phyloP scores from a whole-genome alignment of 2,329 filamentous ascomycete genomes.

The Colletotrichum navitas region DNA sequence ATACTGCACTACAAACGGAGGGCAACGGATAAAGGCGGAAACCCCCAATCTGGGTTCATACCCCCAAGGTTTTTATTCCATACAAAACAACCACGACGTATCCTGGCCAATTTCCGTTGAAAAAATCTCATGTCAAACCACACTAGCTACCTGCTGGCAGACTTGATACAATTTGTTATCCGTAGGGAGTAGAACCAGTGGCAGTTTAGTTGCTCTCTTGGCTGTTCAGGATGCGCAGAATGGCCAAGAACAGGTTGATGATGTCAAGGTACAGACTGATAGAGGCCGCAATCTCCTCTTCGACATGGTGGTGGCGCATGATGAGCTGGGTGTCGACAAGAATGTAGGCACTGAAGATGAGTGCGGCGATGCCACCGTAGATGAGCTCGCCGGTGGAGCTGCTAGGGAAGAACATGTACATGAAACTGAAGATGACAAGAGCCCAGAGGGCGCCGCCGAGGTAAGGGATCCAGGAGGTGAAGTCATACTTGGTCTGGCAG shows the following conservation, averaged over 20 bases:
- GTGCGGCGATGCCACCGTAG: conserved; percentile 83
- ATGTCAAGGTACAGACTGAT: conserved; percentile 97
- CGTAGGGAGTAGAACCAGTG: not conserved
- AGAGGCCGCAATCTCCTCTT: conserved; percentile 96
- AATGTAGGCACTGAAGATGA: conserved; percentile 96
- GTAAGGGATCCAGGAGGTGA: conserved; percentile 97
- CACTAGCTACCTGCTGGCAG: not conserved
- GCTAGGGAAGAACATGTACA: conserved; percentile 89
- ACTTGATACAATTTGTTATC: not conserved
- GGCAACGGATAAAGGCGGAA: not conserved
- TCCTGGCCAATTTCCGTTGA: not conserved
- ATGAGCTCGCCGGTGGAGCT: conserved; percentile 85
- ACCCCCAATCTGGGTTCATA: not conserved
- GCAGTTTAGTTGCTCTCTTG: conserved; percentile 85
- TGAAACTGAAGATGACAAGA: conserved; percentile 91
- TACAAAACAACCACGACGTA: not conserved
- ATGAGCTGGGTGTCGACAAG: conserved; percentile 96
- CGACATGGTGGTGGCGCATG: conserved; percentile 95
- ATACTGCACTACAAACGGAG: not conserved
- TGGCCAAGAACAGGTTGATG: conserved; percentile 96
- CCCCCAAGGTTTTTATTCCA: not conserved
- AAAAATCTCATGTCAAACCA: not conserved
- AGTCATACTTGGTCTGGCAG: conserved; percentile 98
- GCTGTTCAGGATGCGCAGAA: conserved; percentile 95
- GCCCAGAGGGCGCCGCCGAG: conserved; percentile 93